Evolutionary conservation across 352 stramenopile genomes (phyloP), one percentile per base, ranked within the genome.

Genomic region (Globisporangium nodosum): DNA sequence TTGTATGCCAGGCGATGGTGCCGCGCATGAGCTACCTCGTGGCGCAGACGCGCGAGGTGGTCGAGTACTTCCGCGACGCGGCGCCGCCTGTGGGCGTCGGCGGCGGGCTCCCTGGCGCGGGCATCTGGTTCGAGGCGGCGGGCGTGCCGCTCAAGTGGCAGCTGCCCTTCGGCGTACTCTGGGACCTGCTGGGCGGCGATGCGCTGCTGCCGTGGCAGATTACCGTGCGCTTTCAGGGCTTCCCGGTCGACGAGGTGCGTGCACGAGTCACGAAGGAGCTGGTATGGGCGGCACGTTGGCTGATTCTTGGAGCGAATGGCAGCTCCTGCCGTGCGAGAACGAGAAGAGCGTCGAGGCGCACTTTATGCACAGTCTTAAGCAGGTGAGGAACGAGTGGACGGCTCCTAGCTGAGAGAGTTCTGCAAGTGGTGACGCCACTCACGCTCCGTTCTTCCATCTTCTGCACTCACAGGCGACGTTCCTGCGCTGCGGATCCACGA

Each of bases 291-390:
- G 16, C 2, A 13, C 0, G 30, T 20, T 5, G 39, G 24, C 8
- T 56, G 18, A 35, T n/a, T 37, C 30, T 50, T 16, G 3, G 33
- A 5, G 15, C 8, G 56, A 39, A 4, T 1, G 21, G 46, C 56
- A 85, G 56, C 63, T 94, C 5, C 60, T 94, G 30, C 76, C 81
- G 24, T 92, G 80, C 47, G 84, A 90, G 39, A 88, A 90, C 52
- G 77, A 92, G 51, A 66, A 83, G 49, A 85, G 70, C 42, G 74
- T 92, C 40, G 84, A 92, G 67, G 79, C 68, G 18, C 76, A 92
- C 68, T 94, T 92, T 48, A 94, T 94, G 81, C 81, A 94, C 70
- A 88, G 76, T 54, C 71, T 90, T 40, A 94, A 94, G 63, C 84
- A 93, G 63, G 31, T 35, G 31, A 35, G 31, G 31, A 27, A 27